Conservation (phyloP, 2,329 filamentous ascomycete species). For the Aspergillus jensenii region DNA sequence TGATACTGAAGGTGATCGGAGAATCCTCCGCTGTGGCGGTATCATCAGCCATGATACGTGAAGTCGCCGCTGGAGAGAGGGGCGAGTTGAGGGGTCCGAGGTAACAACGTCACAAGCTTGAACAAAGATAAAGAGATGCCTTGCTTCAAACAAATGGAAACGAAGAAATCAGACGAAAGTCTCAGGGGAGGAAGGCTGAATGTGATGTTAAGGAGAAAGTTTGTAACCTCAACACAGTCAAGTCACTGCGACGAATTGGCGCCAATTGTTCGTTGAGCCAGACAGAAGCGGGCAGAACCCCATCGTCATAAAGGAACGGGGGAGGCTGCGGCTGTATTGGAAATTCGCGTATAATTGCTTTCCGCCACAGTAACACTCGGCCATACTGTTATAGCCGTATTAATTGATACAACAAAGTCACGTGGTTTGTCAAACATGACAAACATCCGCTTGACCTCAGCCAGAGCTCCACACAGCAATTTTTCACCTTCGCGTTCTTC, state of each 20-base stretch:
- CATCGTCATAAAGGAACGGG: conserved; percentile 25
- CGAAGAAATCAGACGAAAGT: conserved; percentile 1
- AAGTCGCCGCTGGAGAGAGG: conserved; percentile 11
- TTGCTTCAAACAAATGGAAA: neutral
- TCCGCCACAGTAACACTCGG: neutral
- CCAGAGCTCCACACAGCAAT: conserved; percentile 27
- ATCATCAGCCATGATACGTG: conserved; percentile 41
- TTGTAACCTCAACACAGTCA: neutral
- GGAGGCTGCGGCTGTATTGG: neutral
- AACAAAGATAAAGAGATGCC: neutral
- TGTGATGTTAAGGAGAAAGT: neutral
- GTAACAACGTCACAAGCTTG: conserved; percentile 12
- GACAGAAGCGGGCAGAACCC: conserved; percentile 40
- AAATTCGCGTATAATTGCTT: conserved; percentile 1
- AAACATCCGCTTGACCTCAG: conserved; percentile 21
- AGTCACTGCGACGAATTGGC: neutral
- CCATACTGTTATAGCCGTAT: neutral
- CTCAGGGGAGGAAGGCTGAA: neutral
- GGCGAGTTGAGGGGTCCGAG: conserved; percentile 9
- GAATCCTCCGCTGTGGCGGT: conserved; percentile 58
- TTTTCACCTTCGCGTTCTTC: conserved; percentile 25
- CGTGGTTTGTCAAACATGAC: conserved; percentile 9
- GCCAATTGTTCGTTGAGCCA: neutral
- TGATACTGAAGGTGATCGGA: conserved; percentile 93
- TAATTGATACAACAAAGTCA: neutral